These are phyloP conservation scores for Udeniomyces megalosporus DNA, from an alignment of 768 basidiomycete genomes.

Conservation along the genomic window DNA sequence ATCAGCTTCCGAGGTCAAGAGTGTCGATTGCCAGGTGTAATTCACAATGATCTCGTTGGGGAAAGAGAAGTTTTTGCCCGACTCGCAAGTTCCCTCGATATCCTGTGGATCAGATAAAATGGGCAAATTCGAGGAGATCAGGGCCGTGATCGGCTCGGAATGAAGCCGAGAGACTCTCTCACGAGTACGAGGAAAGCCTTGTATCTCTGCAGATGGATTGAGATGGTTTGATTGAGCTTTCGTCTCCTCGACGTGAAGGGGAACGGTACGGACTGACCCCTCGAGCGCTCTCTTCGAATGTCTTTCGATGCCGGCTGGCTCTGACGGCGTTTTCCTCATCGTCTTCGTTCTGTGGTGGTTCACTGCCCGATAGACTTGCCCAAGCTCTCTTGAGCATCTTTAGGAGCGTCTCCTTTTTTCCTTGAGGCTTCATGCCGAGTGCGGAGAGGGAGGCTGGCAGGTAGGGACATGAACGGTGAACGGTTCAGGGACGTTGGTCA, in stretches of 20 bases:
- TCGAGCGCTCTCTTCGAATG: not conserved
- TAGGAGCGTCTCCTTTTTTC: conserved; percentile 31
- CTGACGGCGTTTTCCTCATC: not conserved
- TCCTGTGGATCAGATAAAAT: no score
- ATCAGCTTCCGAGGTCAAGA: not conserved
- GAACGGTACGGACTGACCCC: not conserved
- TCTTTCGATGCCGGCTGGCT: not conserved
- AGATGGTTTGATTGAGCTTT: not conserved
- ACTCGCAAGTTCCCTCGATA: conserved; percentile 64
- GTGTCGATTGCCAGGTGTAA: not conserved
- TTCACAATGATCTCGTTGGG: conserved; percentile 92
- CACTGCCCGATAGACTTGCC: not conserved
- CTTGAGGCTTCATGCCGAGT: conserved; percentile 27
- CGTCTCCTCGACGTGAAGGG: conserved; percentile 4
- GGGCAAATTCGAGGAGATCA: no score
- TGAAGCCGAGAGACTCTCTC: no score
- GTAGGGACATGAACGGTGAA: not conserved
- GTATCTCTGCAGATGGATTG: conserved; percentile 27
- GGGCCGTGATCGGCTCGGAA: no score
- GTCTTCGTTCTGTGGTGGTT: not conserved
- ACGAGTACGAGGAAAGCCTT: conserved; percentile 64
- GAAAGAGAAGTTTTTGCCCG: conserved; percentile 50
- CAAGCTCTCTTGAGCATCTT: conserved; percentile 19
- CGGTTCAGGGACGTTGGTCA: no score
- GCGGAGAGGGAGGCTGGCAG: conserved; percentile 18